Evolutionary conservation across 352 stramenopile species (phyloP), one percentile per base, ranked within the genome.

Genomic region (Phytophthora melonis): DNA sequence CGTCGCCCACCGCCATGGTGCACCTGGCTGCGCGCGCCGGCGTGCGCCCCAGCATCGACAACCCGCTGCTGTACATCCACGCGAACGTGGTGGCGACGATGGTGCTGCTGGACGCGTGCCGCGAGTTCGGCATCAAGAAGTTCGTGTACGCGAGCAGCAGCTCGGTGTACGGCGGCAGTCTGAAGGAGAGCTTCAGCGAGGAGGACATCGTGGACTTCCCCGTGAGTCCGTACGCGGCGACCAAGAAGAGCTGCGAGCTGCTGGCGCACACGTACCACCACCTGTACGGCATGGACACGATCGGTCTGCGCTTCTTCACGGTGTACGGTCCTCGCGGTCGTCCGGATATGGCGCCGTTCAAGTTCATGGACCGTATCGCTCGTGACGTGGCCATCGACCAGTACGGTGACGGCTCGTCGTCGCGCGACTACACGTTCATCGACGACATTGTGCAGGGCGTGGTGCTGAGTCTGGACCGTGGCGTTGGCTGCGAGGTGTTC

Each of bases 331-430:
- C 94, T 14, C 82, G 96, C 18, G 98, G 98, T 13, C 85, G 98
- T 45, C 98, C 98, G 13, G 98, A 99, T 78, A 99, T 99, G 98
- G 97, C 98, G 10, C 96, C 97, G 39, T 99, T 98, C 88, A 99
- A 99, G 88, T 99, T 99, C 69, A 98, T 99, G 83, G 94, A 99
- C 78, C 83, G 93, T 41, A 95, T 99, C 19, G 93, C 85, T 18
- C 82, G 89, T 19, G 98, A 93, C 43, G 60, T 97, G 27, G 75
- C 95, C 47, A 98, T 99, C 43, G 92, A 99, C 66, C 95, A 99
- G 82, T 99, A 98, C 82, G 97, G 97, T 39, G 97, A 99, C 75
- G 97, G 97, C 30, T 94, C 82, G 8, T 98, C 94, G 9, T 96
- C 82, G 56, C 84, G 97, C 41, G 98, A 99, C 80, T 99, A 99